A percentile compares a stretch with the other conserved stretches of the same genome.
Conservation (phyloP, 805 yeast species). For the Lachancea nothofagi region DNA sequence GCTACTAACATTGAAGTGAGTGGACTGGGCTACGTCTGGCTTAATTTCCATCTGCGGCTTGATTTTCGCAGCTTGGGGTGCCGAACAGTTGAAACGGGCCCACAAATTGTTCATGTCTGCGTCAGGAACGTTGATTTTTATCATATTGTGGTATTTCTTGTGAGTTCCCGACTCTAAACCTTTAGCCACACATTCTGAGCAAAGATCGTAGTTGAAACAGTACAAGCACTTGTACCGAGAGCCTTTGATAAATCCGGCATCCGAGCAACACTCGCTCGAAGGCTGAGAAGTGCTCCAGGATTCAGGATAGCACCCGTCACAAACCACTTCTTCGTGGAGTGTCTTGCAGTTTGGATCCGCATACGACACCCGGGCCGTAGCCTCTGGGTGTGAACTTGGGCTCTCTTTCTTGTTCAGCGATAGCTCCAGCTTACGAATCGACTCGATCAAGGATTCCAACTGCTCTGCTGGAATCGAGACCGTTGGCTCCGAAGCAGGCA, state of each 20-base stretch:
- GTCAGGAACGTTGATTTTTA: slow-evolving; percentile 17
- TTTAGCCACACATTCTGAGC: slow-evolving; percentile 33
- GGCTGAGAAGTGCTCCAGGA: not conserved
- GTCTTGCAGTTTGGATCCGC: slow-evolving; percentile 4
- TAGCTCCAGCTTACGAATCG: slow-evolving; percentile 16
- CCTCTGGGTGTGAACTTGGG: slow-evolving; percentile 1
- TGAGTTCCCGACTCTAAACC: slow-evolving; percentile 17
- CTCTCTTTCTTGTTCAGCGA: slow-evolving; percentile 10
- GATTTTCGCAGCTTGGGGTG: not conserved
- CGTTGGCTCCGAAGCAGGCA: too few relatives aligned
- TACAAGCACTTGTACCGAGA: slow-evolving; percentile 42
- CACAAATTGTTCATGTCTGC: slow-evolving; percentile 7
- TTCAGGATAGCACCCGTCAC: slow-evolving; percentile 28
- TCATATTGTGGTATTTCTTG: slow-evolving; percentile 18
- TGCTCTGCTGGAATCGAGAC: slow-evolving; percentile 16
- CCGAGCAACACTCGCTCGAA: not conserved
- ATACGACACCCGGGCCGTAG: not conserved
- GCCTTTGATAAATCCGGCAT: slow-evolving; percentile 31
- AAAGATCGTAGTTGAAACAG: slow-evolving; percentile 47
- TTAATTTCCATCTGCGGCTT: not conserved
- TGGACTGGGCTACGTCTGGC: not conserved
- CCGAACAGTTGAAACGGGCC: not conserved
- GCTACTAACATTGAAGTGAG: slow-evolving; percentile 3
- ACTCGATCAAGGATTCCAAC: slow-evolving; percentile 15
- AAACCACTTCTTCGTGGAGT: slow-evolving; percentile 16